Percentiles rank a stretch among this genome's conserved stretches.
Evolutionary conservation across 352 stramenopile genomes (phyloP).

Genomic region (Phytophthora sojae): DNA sequence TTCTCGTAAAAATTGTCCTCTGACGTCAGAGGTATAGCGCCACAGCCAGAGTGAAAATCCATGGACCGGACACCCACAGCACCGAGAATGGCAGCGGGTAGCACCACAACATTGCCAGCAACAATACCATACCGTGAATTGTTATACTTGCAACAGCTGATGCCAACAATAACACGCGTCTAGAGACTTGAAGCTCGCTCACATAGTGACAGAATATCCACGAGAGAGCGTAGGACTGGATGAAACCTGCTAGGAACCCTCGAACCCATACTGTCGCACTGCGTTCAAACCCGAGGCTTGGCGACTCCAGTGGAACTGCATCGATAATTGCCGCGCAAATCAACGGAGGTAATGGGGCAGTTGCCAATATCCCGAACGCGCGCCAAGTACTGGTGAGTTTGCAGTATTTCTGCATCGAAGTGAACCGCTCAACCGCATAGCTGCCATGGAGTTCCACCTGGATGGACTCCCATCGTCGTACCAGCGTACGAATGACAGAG

Average conservation of each 20-base stretch:
- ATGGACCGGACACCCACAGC: constrained; percentile 19
- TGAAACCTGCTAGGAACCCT: not conserved
- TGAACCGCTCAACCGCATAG: constrained; percentile 24
- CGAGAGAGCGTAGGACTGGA: constrained; percentile 12
- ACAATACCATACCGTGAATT: constrained; percentile 3
- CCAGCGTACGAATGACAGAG: constrained; percentile 7
- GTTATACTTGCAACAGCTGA: not conserved
- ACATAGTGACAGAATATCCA: constrained; percentile 26
- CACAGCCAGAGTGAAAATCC: constrained; percentile 16
- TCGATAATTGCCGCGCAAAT: constrained; percentile 20
- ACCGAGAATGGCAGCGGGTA: constrained; percentile 30
- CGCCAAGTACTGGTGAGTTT: constrained; percentile 9
- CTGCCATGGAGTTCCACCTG: constrained; percentile 30
- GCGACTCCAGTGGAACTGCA: constrained; percentile 13
- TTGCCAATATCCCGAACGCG: not conserved
- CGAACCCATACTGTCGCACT: constrained; percentile 18
- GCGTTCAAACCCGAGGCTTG: constrained; percentile 19
- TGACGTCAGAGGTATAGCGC: constrained; percentile 18
- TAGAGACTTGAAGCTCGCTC: constrained; percentile 18
- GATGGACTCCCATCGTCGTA: constrained; percentile 28
- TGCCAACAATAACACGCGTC: not conserved
- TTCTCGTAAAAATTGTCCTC: constrained; percentile 17
- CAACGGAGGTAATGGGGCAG: constrained; percentile 12
- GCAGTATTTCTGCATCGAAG: constrained; percentile 13
- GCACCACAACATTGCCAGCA: constrained; percentile 10